Evolutionary conservation across 441 rosid genomes (phyloP).

Genomic region (Jatropha podagrica): DNA sequence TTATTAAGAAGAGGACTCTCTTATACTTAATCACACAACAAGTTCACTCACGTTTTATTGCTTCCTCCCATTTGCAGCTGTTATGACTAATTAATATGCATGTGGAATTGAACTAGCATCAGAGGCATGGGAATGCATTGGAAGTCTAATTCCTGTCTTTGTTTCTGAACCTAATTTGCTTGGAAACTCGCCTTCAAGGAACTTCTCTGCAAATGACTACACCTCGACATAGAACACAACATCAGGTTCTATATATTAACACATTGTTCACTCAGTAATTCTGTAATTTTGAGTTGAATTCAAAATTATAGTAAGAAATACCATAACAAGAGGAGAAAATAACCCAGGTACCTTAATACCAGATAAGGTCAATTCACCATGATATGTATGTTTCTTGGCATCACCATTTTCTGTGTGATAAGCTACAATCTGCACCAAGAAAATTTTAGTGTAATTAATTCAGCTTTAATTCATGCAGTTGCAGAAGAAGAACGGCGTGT

Average conservation of each 20-base stretch:
- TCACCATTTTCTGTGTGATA: slow-evolving; percentile 19
- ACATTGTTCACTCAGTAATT: too few species aligned
- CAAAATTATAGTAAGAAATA: too few species aligned
- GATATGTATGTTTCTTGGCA: slow-evolving; percentile 23
- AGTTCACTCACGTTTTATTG: not conserved
- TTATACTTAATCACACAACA: not conserved
- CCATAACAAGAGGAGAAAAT: not conserved
- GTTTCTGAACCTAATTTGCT: slow-evolving; percentile 17
- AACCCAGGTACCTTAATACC: slow-evolving; percentile 30
- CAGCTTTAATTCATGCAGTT: not conserved
- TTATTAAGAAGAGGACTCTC: not conserved
- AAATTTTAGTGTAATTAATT: too few species aligned
- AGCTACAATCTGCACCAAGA: slow-evolving; percentile 33
- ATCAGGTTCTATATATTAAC: too few species aligned
- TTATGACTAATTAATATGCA: not conserved
- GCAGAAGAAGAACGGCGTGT: not conserved
- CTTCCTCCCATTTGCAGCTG: too few species aligned
- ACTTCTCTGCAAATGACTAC: slow-evolving; percentile 31
- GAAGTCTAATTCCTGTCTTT: slow-evolving; percentile 19
- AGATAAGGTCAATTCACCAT: slow-evolving; percentile 30
- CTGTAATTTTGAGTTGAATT: too few species aligned
- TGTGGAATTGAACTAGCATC: not conserved
- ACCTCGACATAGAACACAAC: not conserved
- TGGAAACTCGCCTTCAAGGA: slow-evolving; percentile 27
- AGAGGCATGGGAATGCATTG: not conserved